Evolutionary conservation across 768 basidiomycete species (phyloP).

Genomic region (Trametes villosa): DNA sequence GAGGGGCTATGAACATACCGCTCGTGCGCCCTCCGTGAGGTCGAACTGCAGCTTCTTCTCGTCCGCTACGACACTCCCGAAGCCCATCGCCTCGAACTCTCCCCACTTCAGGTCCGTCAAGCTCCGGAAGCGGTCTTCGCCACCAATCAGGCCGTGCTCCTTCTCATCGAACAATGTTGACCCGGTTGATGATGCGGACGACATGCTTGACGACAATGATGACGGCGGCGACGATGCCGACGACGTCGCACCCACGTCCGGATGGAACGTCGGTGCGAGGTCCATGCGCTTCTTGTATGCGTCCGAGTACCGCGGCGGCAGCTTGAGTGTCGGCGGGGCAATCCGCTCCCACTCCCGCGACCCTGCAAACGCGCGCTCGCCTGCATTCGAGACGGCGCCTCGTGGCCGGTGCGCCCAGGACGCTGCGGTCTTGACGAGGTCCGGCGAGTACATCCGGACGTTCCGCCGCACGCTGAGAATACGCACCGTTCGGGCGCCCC

Average conservation of each 20-base stretch:
- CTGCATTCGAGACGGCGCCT: conserved; percentile 25
- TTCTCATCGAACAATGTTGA: conserved; percentile 37
- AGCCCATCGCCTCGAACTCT: conserved; percentile 86
- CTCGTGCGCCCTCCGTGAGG: conserved; percentile 84
- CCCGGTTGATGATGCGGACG: conserved; percentile 43
- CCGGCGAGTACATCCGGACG: conserved; percentile 86
- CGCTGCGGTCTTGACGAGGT: conserved; percentile 72
- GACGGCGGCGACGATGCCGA: conserved; percentile 39
- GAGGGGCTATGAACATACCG: conserved; percentile 47
- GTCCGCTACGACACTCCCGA: conserved; percentile 54
- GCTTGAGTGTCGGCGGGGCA: conserved; percentile 60
- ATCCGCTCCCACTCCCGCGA: conserved; percentile 84
- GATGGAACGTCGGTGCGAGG: conserved; percentile 62
- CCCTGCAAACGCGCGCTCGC: conserved; percentile 51
- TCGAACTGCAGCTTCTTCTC: conserved; percentile 90
- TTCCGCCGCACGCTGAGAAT: conserved; percentile 79
- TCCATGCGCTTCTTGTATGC: conserved; percentile 78
- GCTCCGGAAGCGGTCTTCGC: conserved; percentile 76
- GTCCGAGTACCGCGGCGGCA: conserved; percentile 74
- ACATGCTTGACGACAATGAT: conserved; percentile 39
- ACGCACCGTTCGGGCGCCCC: conserved; percentile 77
- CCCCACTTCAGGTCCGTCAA: conserved; percentile 91
- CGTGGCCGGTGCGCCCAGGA: conserved; percentile 50
- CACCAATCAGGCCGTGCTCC: conserved; percentile 37
- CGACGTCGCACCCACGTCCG: conserved; percentile 40